A percentile compares a stretch with the other conserved stretches of the same genome.
phyloP scores from a whole-genome alignment of 2,329 filamentous ascomycete genomes.

The Fusarium denticulatum region DNA sequence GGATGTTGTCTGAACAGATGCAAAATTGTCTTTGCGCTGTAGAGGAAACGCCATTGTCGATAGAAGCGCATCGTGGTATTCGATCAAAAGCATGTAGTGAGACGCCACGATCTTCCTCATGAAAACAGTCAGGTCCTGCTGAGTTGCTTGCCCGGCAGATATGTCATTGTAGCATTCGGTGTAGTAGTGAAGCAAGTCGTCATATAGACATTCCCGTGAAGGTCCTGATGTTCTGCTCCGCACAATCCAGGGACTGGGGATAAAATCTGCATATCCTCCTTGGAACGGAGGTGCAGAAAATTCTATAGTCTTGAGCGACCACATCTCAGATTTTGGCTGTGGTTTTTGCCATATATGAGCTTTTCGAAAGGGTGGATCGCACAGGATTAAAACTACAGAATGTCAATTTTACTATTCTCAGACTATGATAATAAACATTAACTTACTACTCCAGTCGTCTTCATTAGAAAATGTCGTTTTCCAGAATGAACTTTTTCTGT shows the following conservation, averaged over 20 bases:
- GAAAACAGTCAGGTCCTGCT: background rate
- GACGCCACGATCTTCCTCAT: constrained; percentile 1
- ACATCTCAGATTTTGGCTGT: background rate
- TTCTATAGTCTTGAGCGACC: background rate
- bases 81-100: background rate
- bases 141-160: background rate
- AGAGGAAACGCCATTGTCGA: background rate
- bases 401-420: background rate
- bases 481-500: constrained; percentile 9
- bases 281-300: background rate
- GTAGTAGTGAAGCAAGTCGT: background rate
- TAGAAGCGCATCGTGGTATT: constrained; percentile 7
- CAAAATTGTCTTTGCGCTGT: constrained; percentile 5
- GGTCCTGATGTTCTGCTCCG: background rate
- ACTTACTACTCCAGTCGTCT: background rate
- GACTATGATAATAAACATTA: background rate
- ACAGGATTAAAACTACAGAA: background rate
- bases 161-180: constrained; percentile 5
- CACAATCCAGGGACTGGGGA: background rate
- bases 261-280: constrained; percentile 6
- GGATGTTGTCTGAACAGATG: background rate
- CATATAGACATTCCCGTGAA: background rate
- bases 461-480: background rate
- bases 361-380: background rate
- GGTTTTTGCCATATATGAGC: background rate